These are phyloP conservation scores for Thermothelomyces thermophilus DNA, from an alignment of 2,329 filamentous ascomycete genomes.

Conservation along the genomic window DNA sequence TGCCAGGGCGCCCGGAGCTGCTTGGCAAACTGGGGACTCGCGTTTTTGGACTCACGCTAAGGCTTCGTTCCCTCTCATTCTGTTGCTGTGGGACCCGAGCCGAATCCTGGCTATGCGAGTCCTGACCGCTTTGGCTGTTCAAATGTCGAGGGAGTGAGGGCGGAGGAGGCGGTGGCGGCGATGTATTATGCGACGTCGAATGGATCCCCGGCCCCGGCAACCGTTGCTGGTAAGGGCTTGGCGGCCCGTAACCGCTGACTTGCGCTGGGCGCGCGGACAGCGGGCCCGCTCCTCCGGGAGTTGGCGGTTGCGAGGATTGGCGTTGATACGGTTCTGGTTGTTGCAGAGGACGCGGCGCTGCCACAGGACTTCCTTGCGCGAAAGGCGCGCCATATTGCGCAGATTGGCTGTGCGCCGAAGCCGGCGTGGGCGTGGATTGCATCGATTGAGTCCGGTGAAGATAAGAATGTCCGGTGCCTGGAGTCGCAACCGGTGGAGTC, in stretches of 20 bases:
- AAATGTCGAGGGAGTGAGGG: constrained; percentile 37
- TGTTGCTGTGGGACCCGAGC: constrained; percentile 47
- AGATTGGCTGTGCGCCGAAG: constrained; percentile 51
- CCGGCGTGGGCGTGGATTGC: constrained; percentile 55
- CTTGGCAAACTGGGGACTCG: constrained; percentile 48
- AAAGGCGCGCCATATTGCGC: constrained; percentile 46
- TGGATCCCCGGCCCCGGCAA: constrained; percentile 32
- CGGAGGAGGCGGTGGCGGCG: constrained; percentile 32
- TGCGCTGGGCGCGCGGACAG: constrained; percentile 29
- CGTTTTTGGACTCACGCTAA: constrained; percentile 76
- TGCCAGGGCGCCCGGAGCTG: constrained; percentile 32
- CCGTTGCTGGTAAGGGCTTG: constrained; percentile 56
- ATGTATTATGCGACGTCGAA: constrained; percentile 29
- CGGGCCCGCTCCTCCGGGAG: constrained; percentile 47
- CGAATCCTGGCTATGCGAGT: constrained; percentile 31
- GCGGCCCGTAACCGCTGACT: constrained; percentile 36
- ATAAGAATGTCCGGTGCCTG: constrained; percentile 34
- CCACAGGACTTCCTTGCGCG: constrained; percentile 47
- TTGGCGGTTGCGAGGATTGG: constrained; percentile 48
- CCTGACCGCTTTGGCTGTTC: constrained; percentile 40
- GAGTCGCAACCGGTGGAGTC: constrained; percentile 43
- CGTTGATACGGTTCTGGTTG: constrained; percentile 41
- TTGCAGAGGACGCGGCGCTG: constrained; percentile 38
- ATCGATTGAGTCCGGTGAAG: constrained; percentile 48
- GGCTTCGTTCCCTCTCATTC: constrained; percentile 60